These are phyloP conservation scores for Lecanicillium sp. DNA, from an alignment of 2,329 filamentous ascomycete genomes.

Conservation along the genomic window DNA sequence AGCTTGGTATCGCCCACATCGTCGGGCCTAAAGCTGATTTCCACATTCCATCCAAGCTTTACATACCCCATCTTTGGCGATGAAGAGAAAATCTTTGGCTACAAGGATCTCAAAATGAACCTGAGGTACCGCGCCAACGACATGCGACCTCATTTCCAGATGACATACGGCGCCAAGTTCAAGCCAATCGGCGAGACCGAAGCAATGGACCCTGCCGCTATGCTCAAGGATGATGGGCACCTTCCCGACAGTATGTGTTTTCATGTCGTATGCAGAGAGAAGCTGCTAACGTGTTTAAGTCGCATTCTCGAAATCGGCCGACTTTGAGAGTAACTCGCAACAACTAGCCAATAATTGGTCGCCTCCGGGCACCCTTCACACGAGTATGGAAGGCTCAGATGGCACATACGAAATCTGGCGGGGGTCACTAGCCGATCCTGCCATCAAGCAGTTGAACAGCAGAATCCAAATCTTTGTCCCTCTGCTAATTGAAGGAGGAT, in stretches of 20 bases:
- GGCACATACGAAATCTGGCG: slow-evolving; percentile 78
- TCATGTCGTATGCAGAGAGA: neutral
- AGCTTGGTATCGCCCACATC: slow-evolving; percentile 46
- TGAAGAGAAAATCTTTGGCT: slow-evolving; percentile 86
- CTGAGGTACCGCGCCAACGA: slow-evolving; percentile 62
- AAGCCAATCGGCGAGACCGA: slow-evolving; percentile 57
- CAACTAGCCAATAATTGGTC: slow-evolving; percentile 39
- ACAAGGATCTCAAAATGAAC: slow-evolving; percentile 70
- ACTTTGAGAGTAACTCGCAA: slow-evolving; percentile 54
- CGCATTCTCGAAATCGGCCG: slow-evolving; percentile 53
- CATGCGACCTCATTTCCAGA: slow-evolving; percentile 67
- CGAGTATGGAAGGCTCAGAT: slow-evolving; percentile 52
- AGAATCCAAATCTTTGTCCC: slow-evolving; percentile 78
- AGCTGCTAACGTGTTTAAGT: slow-evolving; percentile 32
- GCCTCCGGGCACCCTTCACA: slow-evolving; percentile 68
- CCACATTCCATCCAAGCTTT: slow-evolving; percentile 73
- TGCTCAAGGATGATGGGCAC: slow-evolving; percentile 55
- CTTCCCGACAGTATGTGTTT: slow-evolving; percentile 55
- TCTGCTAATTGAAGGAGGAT: slow-evolving; percentile 91
- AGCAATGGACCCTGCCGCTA: slow-evolving; percentile 59
- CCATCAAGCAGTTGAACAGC: slow-evolving; percentile 62
- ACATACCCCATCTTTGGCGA: slow-evolving; percentile 92
- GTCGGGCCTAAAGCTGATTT: slow-evolving; percentile 45
- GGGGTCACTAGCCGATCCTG: slow-evolving; percentile 61
- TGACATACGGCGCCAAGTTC: slow-evolving; percentile 66